Conservation (phyloP, 2,329 filamentous ascomycete genomes). For the Colletotrichum eleusines region DNA sequence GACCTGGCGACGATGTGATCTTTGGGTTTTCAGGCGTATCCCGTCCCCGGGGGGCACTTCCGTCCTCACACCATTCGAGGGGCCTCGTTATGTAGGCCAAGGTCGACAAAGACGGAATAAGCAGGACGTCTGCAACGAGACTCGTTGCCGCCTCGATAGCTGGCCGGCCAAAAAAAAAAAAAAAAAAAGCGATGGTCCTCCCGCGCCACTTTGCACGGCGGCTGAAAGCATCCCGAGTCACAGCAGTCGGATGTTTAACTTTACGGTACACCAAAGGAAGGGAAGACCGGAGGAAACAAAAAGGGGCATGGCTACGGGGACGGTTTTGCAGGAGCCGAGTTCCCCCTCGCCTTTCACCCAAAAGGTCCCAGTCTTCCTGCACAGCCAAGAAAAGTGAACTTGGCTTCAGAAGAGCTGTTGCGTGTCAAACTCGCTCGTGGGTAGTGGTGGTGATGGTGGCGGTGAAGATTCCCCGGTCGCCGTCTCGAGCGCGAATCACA, state of each 20-base stretch:
- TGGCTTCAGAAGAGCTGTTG: not conserved
- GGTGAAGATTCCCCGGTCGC: too few relatives aligned
- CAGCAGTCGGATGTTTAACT: not conserved
- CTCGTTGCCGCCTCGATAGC: too few relatives aligned
- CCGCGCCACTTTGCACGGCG: not conserved
- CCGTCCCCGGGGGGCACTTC: too few relatives aligned
- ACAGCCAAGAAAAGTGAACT: not conserved
- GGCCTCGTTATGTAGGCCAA: too few relatives aligned
- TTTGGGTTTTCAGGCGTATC: too few relatives aligned
- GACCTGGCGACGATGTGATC: too few relatives aligned
- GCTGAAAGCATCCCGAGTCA: not conserved
- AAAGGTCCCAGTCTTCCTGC: not conserved
- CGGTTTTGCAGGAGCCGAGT: not conserved
- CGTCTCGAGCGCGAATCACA: not conserved
- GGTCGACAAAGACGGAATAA: not conserved
- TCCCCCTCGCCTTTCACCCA: too few relatives aligned
- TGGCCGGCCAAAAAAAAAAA: too few relatives aligned
- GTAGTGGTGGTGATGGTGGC: not conserved
- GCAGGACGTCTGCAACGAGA: not conserved
- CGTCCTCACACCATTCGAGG: too few relatives aligned
- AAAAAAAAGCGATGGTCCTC: too few relatives aligned
- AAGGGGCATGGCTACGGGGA: not conserved
- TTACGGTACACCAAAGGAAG: not conserved
- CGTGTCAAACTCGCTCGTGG: too few relatives aligned
- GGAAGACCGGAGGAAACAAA: too few relatives aligned